A percentile compares a stretch with the other conserved stretches of the same genome.
Conservation (phyloP, 2,329 filamentous ascomycete genomes). For the Neopestalotiopsis clavispora region DNA sequence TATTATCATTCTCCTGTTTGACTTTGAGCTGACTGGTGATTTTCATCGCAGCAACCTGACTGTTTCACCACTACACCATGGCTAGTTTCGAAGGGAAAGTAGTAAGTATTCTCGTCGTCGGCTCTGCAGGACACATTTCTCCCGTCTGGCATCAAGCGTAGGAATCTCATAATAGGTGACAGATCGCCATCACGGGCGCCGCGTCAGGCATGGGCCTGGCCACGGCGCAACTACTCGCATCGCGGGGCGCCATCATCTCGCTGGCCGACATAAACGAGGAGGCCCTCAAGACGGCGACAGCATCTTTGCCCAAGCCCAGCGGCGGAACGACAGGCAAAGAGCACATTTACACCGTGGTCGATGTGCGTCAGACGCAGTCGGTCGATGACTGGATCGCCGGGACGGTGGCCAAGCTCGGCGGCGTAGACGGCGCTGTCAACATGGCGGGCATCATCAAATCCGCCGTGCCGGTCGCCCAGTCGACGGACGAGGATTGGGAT, state of each 20-base stretch:
- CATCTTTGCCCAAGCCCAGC: constrained; percentile 13
- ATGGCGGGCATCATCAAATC: constrained; percentile 41
- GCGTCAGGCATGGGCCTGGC: constrained; percentile 54
- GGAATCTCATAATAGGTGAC: background rate
- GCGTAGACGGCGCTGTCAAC: constrained; percentile 39
- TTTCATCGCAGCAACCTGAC: background rate
- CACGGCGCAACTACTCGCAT: constrained; percentile 48
- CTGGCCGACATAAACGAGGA: constrained; percentile 50
- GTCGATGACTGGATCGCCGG: constrained; percentile 40
- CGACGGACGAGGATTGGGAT: constrained; percentile 31
- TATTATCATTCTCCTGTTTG: background rate
- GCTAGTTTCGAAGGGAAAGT: constrained; percentile 15
- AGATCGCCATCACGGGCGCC: constrained; percentile 52
- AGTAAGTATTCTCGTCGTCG: background rate
- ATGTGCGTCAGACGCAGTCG: constrained; percentile 36
- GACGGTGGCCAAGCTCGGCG: constrained; percentile 8
- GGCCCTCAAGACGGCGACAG: constrained; percentile 34
- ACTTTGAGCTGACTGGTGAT: background rate
- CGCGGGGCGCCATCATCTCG: constrained; percentile 49
- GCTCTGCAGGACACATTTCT: background rate
- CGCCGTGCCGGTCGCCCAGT: constrained; percentile 27
- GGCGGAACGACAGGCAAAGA: background rate
- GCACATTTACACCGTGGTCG: constrained; percentile 24
- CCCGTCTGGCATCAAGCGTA: too few relatives aligned
- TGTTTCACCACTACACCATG: background rate